Evolutionary conservation across 2,329 filamentous ascomycete species (phyloP), one percentile per base, ranked within the genome.

Genomic region (Chlorencoelia australis): DNA sequence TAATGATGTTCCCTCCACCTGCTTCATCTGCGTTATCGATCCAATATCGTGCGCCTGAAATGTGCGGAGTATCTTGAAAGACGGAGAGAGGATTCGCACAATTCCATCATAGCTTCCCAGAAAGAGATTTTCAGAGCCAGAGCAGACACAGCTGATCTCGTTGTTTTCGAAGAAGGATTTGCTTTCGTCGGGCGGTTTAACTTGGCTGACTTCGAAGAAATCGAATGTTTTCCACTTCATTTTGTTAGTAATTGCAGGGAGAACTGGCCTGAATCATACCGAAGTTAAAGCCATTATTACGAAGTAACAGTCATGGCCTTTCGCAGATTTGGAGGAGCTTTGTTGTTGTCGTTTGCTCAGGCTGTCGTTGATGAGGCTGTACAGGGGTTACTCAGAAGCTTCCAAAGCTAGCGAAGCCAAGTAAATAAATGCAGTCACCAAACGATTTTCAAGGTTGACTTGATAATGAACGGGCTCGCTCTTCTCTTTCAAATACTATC

Each of bases 171-270:
- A 82, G 56, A 87, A 71, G 55, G 77, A 72, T 50, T 78, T 76
- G 57, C 77, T 81, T 57, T 93, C 85, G 54, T 81, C 80, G 50
- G 73, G 73, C 53, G 74, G 73, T 56, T 81, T 77, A 60, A 95
- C 79, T 58, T 83, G 80, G 58, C 78, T 78, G 60, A 94, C 86
- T 64, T 95, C 86, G 74, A 98, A 96, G 79, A 98, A 98, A 71
- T 94, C 88, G 68, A 98, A 98, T 51, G 82, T 80, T 82, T 95
- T 95, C 89, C 91, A 96, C 89, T 58, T 28, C n/a, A 19, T 8
- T 26, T 22, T 30, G 18, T 43, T 42, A 45, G 37, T 15, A 25
- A 17, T 21, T 18, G 10, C 9, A 15, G 10, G 13, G 2, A 18
- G 13, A 15, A n/a, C 18, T 20, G 17, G 20, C 5, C 6, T 22